phyloP scores from a whole-genome alignment of 2,329 filamentous ascomycete species.

The Pseudocercospora pini-densiflorae region DNA sequence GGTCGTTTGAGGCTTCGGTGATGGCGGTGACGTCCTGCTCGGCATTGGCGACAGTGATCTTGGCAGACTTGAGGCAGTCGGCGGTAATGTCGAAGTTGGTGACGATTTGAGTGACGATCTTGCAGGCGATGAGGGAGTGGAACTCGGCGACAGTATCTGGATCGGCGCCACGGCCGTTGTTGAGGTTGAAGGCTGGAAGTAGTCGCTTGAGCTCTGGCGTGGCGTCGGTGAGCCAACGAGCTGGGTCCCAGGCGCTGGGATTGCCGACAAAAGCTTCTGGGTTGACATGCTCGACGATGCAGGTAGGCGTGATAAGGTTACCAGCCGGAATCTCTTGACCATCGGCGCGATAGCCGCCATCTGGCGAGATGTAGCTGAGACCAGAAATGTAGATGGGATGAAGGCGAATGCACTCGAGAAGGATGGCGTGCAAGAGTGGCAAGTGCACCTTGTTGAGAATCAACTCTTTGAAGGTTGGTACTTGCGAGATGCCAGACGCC shows the following conservation, averaged over 20 bases:
- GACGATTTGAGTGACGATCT: slow-evolving; percentile 7
- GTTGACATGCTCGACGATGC: slow-evolving; percentile 5
- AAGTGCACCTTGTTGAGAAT: slow-evolving; percentile 14
- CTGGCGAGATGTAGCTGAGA: slow-evolving; percentile 16
- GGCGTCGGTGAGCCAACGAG: slow-evolving; percentile 10
- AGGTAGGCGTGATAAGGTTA: neutral
- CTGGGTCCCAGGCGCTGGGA: slow-evolving; percentile 11
- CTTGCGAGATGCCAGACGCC: neutral
- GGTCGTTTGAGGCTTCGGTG: neutral
- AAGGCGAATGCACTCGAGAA: slow-evolving; percentile 24
- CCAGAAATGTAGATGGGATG: slow-evolving; percentile 14
- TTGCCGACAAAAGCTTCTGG: slow-evolving; percentile 14
- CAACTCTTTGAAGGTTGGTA: slow-evolving; percentile 21
- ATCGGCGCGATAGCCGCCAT: neutral
- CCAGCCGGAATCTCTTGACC: neutral
- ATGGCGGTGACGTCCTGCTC: neutral
- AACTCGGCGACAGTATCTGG: slow-evolving; percentile 11
- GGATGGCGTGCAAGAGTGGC: slow-evolving; percentile 23
- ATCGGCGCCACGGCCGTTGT: neutral
- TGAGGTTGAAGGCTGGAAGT: slow-evolving; percentile 18
- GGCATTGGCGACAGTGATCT: neutral
- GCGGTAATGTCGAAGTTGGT: slow-evolving; percentile 6
- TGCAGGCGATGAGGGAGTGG: slow-evolving; percentile 13
- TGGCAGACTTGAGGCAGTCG: neutral
- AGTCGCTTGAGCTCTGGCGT: slow-evolving; percentile 11